These are phyloP conservation scores for Scedosporium apiospermum DNA, from an alignment of 2,329 filamentous ascomycete genomes.

Conservation along the genomic window DNA sequence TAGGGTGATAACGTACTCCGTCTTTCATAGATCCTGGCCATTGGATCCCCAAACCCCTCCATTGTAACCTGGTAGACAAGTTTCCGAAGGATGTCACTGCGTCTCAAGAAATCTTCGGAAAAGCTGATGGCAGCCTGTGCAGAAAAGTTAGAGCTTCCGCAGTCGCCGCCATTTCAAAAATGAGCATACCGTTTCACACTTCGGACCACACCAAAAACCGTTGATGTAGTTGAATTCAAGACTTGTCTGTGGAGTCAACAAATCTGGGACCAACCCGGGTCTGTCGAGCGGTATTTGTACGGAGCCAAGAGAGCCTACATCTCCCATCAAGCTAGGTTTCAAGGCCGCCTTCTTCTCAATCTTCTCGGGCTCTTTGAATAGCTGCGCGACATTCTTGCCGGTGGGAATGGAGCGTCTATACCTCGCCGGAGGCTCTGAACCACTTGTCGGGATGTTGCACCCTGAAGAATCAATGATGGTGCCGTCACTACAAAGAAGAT, in stretches of 20 bases:
- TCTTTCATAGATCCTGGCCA: slow-evolving; percentile 15
- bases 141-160: not conserved
- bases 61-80: slow-evolving; percentile 14
- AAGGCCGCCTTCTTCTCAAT: slow-evolving; percentile 13
- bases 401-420: slow-evolving; percentile 16
- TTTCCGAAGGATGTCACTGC: slow-evolving; percentile 15
- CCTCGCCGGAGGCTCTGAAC: slow-evolving; percentile 16
- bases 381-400: slow-evolving; percentile 14
- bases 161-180: not conserved
- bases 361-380: slow-evolving; percentile 17
- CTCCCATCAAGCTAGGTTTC: slow-evolving; percentile 11
- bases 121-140: slow-evolving; percentile 17
- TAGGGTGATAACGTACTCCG: slow-evolving; percentile 12
- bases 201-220: slow-evolving; percentile 16
- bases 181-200: slow-evolving; percentile 16
- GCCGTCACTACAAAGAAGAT: not conserved
- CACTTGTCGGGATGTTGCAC: slow-evolving; percentile 18
- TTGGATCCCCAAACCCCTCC: too few species aligned
- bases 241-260: slow-evolving; percentile 11
- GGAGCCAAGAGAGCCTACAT: not conserved
- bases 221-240: slow-evolving; percentile 15
- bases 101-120: slow-evolving; percentile 18
- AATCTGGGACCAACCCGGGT: slow-evolving; percentile 11
- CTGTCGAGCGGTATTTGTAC: not conserved
- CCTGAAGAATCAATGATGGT: slow-evolving; percentile 7